These are phyloP conservation scores for Plantago ovata DNA, from an alignment of 257 asterid species.

Conservation along the genomic window DNA sequence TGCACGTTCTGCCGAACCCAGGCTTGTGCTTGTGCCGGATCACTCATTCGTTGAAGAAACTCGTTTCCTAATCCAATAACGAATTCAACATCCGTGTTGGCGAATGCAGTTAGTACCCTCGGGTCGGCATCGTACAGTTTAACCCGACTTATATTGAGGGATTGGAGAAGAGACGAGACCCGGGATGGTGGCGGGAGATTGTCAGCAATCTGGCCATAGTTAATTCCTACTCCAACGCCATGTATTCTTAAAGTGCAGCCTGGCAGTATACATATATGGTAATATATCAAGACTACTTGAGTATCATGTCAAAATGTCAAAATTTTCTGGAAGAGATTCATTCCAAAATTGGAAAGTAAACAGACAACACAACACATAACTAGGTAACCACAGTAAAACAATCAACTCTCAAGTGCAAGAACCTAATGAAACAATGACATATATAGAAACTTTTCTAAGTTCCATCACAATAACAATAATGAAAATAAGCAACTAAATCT, in stretches of 20 bases:
- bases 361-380: not conserved
- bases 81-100: slow-evolving; percentile 62
- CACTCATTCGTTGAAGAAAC: slow-evolving; percentile 49
- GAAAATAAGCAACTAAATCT: not conserved
- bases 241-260: slow-evolving; percentile 28
- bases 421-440: too few relatives aligned
- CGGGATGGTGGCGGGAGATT: slow-evolving; percentile 76
- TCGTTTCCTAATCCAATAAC: slow-evolving; percentile 70
- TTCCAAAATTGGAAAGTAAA: not conserved
- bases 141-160: slow-evolving; percentile 57
- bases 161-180: slow-evolving; percentile 53
- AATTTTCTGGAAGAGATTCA: not conserved
- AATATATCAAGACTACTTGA: not conserved
- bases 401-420: not conserved
- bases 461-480: not conserved
- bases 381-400: not conserved
- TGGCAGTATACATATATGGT: slow-evolving; percentile 22
- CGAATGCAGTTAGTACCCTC: slow-evolving; percentile 56
- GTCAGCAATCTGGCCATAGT: slow-evolving; percentile 88
- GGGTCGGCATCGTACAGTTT: slow-evolving; percentile 89
- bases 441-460: not conserved
- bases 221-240: slow-evolving; percentile 64
- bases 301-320: not conserved
- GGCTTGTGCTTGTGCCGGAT: slow-evolving; percentile 59
- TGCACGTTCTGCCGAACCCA: slow-evolving; percentile 73